Percentiles rank a stretch among this genome's conserved stretches.
These are phyloP conservation scores for Aspergillus texensis DNA, from an alignment of 2,329 filamentous ascomycete species.

Conservation along the genomic window DNA sequence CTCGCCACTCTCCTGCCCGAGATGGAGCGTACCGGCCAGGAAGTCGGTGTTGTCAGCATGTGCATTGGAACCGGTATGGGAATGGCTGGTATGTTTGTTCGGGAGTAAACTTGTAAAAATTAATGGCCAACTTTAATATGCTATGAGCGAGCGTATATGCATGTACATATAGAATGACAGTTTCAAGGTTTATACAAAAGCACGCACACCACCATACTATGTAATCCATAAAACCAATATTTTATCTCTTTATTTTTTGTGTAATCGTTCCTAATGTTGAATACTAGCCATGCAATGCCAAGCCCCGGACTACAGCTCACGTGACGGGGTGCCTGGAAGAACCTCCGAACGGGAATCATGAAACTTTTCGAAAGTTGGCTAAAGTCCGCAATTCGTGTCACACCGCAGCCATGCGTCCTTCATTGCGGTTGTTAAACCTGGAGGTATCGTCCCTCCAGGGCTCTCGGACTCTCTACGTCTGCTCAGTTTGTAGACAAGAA, in stretches of 20 bases:
- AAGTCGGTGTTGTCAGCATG: conserved; percentile 88
- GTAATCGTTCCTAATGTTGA: background rate
- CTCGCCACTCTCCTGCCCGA: conserved; percentile 72
- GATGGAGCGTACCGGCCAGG: conserved; percentile 66
- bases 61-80: conserved; percentile 84
- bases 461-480: conserved; percentile 38
- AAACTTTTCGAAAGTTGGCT: conserved; percentile 23
- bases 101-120: conserved; percentile 52
- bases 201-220: background rate
- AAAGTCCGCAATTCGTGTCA: conserved; percentile 9
- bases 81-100: conserved; percentile 69
- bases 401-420: conserved; percentile 40
- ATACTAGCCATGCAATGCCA: conserved; percentile 7
- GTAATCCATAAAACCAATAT: background rate
- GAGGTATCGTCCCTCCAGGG: conserved; percentile 34
- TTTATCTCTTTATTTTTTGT: background rate
- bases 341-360: conserved; percentile 11
- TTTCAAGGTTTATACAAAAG: background rate
- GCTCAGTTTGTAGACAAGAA: conserved; percentile 44
- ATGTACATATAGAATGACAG: conserved; percentile 18
- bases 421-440: conserved; percentile 40
- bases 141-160: conserved; percentile 22
- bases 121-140: conserved; percentile 11
- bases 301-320: conserved; percentile 21
- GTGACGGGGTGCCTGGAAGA: conserved; percentile 22